Evolutionary conservation across 2,329 filamentous ascomycete species (phyloP), one percentile per base, ranked within the genome.

Genomic region (Pestalotiopsis sp.): DNA sequence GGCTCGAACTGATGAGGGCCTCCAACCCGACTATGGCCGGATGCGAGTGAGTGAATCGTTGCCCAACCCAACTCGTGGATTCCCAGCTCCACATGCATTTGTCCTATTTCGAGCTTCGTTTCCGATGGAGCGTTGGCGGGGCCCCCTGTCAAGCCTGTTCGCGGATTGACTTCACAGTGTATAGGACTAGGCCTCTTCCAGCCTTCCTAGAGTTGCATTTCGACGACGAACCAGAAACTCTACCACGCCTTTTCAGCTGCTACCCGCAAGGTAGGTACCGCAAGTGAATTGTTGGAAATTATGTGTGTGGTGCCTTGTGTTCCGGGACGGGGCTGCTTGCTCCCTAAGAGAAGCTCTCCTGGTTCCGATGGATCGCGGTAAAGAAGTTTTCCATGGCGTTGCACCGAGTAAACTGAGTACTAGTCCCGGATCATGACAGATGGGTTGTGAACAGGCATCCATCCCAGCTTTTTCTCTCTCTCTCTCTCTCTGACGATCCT

Each of bases 121-220:
- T 65, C 40, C 62, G 62, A 44, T 55, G 40, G 40, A 55, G 62
- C 39, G 38, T 64, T 61, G 58, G 26, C n/a, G 40, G 40, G 48
- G 10, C 30, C 22, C 35, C 62, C 30, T 38, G 17, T 14, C 62
- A 65, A 30, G 14, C 20, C 44, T n/a, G 14, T 52, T 52, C 20
- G 44, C 6, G 17, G 44, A 20, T n/a, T 17, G 14, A n/a, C 14
- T 24, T 26, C 56, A 26, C 26, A 58, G 22, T 58, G 56, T 26
- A 14, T 13, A 20, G 20, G 22, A 30, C 61, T 39, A 52, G n/a
- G 30, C n/a, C 40, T 3, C 26, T 64, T 64, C 17, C 40, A 39
- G 61, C 26, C 40, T 22, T 44, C 17, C 14, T 35, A 39, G 39
- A 22, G 26, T 64, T 64, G 40, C 61, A 52, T 20, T 52, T 58